Conservation (phyloP, 176 grass and related monocot species). For the Thalia dealbata region DNA sequence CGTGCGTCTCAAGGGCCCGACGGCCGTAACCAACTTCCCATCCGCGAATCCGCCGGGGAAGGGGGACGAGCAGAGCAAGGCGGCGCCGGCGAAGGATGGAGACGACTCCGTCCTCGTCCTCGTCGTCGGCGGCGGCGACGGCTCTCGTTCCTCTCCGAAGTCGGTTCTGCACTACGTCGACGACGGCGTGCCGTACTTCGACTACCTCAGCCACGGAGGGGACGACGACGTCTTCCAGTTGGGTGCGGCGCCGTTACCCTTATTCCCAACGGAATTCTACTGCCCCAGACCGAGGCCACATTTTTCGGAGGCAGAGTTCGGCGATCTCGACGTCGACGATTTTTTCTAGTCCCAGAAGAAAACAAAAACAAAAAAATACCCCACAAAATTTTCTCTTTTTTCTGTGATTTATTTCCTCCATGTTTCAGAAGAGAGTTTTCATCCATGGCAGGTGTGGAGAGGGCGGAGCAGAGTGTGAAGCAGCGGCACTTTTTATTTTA, state of each 20-base stretch:
- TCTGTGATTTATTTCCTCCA: no score
- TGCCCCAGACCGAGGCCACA: background rate
- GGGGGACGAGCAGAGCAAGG: background rate
- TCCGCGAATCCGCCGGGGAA: background rate
- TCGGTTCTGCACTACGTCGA: background rate
- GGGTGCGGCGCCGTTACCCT: background rate
- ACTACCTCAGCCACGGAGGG: background rate
- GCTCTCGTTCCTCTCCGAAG: background rate
- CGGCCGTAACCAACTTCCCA: slow-evolving; percentile 39
- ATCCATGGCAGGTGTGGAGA: no score
- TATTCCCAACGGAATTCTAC: slow-evolving; percentile 7
- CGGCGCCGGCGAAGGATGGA: background rate
- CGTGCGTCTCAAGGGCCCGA: slow-evolving; percentile 33
- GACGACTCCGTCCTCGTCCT: background rate
- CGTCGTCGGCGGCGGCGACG: background rate
- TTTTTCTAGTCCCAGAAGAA: no score
- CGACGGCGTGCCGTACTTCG: background rate
- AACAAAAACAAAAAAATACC: no score
- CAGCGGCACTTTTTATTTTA: no score
- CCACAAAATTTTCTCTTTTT: no score
- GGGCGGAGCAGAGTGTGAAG: no score
- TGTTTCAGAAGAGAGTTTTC: no score
- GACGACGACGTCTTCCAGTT: slow-evolving; percentile 12
- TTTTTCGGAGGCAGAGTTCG: slow-evolving; percentile 13
- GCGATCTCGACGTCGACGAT: slow-evolving; percentile 26